Conservation (phyloP, 1,284 basidiomycete species). For the Leccinum subfulvum region DNA sequence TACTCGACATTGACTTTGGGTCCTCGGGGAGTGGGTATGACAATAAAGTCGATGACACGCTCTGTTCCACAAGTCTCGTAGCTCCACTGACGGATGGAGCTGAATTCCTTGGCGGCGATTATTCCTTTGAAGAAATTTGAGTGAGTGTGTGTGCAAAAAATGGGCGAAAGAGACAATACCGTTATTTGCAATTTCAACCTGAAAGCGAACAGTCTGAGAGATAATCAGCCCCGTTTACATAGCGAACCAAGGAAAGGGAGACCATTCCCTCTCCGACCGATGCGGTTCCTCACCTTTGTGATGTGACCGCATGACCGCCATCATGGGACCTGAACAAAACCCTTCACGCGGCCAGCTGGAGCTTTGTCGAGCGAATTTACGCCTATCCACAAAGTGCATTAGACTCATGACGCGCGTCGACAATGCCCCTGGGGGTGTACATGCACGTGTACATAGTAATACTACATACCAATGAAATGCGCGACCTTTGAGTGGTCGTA, state of each 20-base stretch:
- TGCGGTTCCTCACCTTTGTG: constrained; percentile 75
- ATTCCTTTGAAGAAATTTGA: constrained; percentile 62
- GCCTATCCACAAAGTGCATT: constrained; percentile 50
- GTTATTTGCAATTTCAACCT: constrained; percentile 89
- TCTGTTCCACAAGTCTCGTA: constrained; percentile 99
- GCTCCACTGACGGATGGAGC: constrained; percentile 98
- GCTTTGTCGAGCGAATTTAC: constrained; percentile 90
- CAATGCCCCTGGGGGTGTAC: too few species aligned
- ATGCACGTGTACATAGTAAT: too few species aligned
- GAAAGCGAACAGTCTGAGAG: constrained; percentile 17
- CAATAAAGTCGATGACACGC: constrained; percentile 95
- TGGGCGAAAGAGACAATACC: constrained; percentile 45
- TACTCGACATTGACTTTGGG: constrained; percentile 99
- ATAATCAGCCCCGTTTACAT: neutral
- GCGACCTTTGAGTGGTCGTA: constrained; percentile 70
- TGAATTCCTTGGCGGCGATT: constrained; percentile 93
- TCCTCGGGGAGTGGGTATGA: constrained; percentile 99
- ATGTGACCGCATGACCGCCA: constrained; percentile 86
- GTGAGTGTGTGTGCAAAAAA: constrained; percentile 21
- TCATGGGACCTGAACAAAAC: constrained; percentile 77
- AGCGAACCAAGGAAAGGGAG: neutral
- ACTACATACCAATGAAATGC: neutral
- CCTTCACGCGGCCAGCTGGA: constrained; percentile 73
- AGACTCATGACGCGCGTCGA: constrained; percentile 14
- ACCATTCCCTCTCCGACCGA: neutral